Conservation (phyloP, 176 grass and related monocot species). For the Elaeis guineensis region DNA sequence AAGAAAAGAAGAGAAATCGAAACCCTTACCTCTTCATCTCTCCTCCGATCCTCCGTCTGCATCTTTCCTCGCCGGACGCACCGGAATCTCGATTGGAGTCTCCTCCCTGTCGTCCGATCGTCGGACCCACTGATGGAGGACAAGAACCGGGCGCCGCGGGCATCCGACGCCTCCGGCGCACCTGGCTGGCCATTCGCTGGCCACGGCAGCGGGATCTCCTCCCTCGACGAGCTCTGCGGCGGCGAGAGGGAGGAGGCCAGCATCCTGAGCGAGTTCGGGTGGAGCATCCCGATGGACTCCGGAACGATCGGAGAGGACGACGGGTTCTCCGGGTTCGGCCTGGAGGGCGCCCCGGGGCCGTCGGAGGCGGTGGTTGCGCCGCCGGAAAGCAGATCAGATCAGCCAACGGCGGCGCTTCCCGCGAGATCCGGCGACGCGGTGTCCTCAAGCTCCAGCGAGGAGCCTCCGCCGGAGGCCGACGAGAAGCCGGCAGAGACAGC, state of each 20-base stretch:
- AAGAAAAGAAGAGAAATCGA: neutral
- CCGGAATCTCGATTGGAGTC: neutral
- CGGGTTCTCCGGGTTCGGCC: neutral
- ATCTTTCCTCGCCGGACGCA: neutral
- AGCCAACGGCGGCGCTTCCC: neutral
- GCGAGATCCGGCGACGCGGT: neutral
- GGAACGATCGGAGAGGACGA: neutral
- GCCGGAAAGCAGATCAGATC: neutral
- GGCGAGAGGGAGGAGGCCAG: no score
- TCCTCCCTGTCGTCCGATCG: neutral
- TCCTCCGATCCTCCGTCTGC: neutral
- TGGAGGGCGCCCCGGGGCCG: neutral
- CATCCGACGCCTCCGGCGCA: neutral
- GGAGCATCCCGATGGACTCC: neutral
- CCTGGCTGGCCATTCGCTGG: neutral
- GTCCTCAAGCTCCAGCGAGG: constrained; percentile 1
- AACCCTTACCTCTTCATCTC: neutral
- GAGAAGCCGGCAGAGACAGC: neutral
- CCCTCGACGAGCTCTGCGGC: neutral
- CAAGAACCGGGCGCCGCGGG: neutral
- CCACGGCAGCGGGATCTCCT: neutral
- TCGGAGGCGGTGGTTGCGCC: neutral
- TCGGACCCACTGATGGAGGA: neutral
- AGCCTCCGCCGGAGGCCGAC: neutral
- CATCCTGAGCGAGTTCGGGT: neutral